Percentiles rank a stretch among this genome's conserved stretches.
phyloP scores from a whole-genome alignment of 768 basidiomycete genomes.

The Trametes elegans region DNA sequence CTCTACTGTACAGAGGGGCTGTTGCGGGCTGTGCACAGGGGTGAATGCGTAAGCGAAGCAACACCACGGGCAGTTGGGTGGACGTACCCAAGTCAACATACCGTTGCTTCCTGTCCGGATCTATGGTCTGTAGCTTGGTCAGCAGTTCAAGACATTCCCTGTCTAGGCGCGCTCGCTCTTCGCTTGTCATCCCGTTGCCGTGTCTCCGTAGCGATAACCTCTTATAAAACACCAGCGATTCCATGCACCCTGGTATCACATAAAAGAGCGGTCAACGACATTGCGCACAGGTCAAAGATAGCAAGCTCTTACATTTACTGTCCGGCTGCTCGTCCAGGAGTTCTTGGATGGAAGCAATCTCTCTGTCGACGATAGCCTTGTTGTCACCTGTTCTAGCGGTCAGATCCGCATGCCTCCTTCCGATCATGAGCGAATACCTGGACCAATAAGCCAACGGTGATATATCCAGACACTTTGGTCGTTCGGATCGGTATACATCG shows the following conservation, averaged over 20 bases:
- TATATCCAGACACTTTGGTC: slow-evolving; percentile 99
- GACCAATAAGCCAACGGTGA: slow-evolving; percentile 93
- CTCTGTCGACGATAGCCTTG: slow-evolving; percentile 57
- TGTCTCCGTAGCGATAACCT: slow-evolving; percentile 58
- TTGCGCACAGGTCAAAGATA: neutral
- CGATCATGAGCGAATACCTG: too few relatives aligned
- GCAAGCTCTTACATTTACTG: slow-evolving; percentile 76
- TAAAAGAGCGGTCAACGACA: neutral
- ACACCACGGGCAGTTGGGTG: neutral
- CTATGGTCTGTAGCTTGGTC: slow-evolving; percentile 55
- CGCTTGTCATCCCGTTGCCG: slow-evolving; percentile 32
- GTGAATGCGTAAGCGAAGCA: neutral
- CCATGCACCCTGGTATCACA: slow-evolving; percentile 80
- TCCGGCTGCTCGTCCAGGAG: slow-evolving; percentile 87
- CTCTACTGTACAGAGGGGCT: neutral
- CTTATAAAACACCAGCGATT: slow-evolving; percentile 85
- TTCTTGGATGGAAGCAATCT: slow-evolving; percentile 79
- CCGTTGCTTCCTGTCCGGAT: slow-evolving; percentile 61
- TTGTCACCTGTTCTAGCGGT: slow-evolving; percentile 72
- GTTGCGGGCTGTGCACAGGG: neutral
- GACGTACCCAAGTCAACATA: slow-evolving; percentile 66
- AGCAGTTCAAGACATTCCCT: slow-evolving; percentile 53
- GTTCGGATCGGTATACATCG: slow-evolving; percentile 93
- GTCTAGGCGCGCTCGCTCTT: slow-evolving; percentile 29
- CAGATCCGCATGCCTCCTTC: too few relatives aligned